Percentiles rank a stretch among this genome's conserved stretches.
Evolutionary conservation across 306 rosid species (phyloP).

Genomic region (Vachellia pachyceras): DNA sequence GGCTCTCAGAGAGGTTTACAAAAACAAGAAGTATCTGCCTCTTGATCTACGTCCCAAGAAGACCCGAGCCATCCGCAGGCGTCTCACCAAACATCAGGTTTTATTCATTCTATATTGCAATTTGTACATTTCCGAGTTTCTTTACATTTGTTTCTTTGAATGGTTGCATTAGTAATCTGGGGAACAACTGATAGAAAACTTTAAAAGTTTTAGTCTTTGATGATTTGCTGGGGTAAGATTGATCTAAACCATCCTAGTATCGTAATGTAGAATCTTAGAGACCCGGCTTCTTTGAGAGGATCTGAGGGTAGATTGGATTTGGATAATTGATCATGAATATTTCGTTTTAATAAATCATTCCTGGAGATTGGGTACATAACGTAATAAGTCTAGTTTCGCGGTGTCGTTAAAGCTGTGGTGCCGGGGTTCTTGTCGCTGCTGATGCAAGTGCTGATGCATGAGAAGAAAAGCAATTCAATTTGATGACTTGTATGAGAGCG

Average conservation of each 20-base stretch:
- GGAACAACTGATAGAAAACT: not conserved
- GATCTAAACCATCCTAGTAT: not conserved
- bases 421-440: no score
- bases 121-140: not conserved
- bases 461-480: not conserved
- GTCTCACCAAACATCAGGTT: slow-evolving; percentile 95
- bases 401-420: not conserved
- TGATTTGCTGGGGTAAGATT: not conserved
- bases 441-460: not conserved
- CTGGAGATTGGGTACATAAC: slow-evolving; percentile 7
- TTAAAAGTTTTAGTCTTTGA: not conserved
- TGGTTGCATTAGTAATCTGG: not conserved
- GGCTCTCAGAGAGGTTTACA: slow-evolving; percentile 82
- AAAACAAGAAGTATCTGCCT: slow-evolving; percentile 78
- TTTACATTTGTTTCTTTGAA: slow-evolving; percentile 4
- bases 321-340: no score
- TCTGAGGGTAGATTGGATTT: not conserved
- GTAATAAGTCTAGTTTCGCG: not conserved
- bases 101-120: not conserved
- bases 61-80: slow-evolving; percentile 90
- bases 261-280: not conserved
- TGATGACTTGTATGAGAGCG: not conserved
- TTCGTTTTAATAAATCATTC: no score
- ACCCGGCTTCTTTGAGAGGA: not conserved
- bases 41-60: slow-evolving; percentile 96